These are phyloP conservation scores for Elsinoe fawcettii DNA, from an alignment of 2,329 filamentous ascomycete species.

Conservation along the genomic window DNA sequence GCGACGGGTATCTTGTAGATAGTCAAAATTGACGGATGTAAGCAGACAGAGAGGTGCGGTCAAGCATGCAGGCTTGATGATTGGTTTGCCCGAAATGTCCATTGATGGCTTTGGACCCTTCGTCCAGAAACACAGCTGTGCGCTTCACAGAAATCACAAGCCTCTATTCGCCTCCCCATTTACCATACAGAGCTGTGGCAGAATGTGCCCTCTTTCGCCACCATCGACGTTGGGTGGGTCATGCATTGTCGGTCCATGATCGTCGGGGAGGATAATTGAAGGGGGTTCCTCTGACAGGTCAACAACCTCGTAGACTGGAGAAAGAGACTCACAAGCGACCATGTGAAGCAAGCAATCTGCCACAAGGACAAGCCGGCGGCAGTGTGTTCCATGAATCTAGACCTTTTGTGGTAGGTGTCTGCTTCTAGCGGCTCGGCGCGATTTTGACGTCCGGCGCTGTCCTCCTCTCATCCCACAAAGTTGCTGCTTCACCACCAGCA, in stretches of 20 bases:
- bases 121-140: too few relatives aligned
- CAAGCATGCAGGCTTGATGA: background rate
- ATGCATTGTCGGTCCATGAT: conserved; percentile 8
- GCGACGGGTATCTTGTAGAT: background rate
- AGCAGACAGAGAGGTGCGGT: background rate
- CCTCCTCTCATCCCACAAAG: background rate
- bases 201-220: background rate
- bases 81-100: too few relatives aligned
- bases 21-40: background rate
- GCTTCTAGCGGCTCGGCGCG: conserved; percentile 8
- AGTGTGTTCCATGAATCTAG: background rate
- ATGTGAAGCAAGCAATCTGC: conserved; percentile 12
- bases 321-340: background rate
- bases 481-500: conserved; percentile 10
- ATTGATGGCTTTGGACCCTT: too few relatives aligned
- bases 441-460: background rate
- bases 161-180: background rate
- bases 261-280: background rate
- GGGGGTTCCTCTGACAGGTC: background rate
- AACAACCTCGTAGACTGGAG: background rate
- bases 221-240: background rate
- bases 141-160: background rate
- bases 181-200: background rate
- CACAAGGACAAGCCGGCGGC: conserved; percentile 3
- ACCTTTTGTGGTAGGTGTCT: background rate